A percentile compares a stretch with the other conserved stretches of the same genome.
These are phyloP conservation scores for Pythium myriotylum DNA, from an alignment of 352 stramenopile species.

Conservation along the genomic window DNA sequence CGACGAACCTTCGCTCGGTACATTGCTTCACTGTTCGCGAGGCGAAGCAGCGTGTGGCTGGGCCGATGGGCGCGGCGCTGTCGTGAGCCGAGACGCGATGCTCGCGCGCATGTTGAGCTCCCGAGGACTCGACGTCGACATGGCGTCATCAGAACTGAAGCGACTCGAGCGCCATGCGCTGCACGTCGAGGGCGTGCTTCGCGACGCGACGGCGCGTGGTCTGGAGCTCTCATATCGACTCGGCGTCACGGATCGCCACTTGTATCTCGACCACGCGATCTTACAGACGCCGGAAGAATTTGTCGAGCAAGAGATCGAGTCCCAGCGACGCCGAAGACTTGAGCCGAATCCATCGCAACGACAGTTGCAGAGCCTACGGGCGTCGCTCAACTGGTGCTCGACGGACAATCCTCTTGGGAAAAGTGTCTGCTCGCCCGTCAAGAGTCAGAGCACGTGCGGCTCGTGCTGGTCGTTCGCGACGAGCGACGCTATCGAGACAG, in stretches of 20 bases:
- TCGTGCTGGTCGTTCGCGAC: constrained; percentile 81
- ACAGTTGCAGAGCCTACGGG: constrained; percentile 34
- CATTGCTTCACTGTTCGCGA: constrained; percentile 44
- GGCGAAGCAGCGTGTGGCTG: constrained; percentile 43
- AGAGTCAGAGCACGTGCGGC: constrained; percentile 76
- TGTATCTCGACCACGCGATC: constrained; percentile 48
- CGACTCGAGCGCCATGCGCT: constrained; percentile 57
- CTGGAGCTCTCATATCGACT: constrained; percentile 57
- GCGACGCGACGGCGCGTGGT: constrained; percentile 33
- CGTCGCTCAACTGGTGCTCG: constrained; percentile 70
- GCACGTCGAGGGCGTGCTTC: constrained; percentile 67
- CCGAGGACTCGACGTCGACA: constrained; percentile 33
- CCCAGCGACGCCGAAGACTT: too few species aligned
- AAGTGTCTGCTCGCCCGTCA: constrained; percentile 67
- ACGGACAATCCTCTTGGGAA: constrained; percentile 52
- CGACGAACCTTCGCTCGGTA: constrained; percentile 48
- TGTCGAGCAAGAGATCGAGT: too few species aligned
- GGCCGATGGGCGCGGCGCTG: constrained; percentile 37
- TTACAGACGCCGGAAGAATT: background rate
- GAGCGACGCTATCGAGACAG: constrained; percentile 71
- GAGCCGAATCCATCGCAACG: constrained; percentile 58
- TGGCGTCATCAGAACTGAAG: constrained; percentile 36
- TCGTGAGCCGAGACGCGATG: constrained; percentile 39
- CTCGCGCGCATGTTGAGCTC: constrained; percentile 52
- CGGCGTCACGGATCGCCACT: constrained; percentile 62